phyloP scores from a whole-genome alignment of 179 eudicot genomes.

The Vitellaria paradoxa region DNA sequence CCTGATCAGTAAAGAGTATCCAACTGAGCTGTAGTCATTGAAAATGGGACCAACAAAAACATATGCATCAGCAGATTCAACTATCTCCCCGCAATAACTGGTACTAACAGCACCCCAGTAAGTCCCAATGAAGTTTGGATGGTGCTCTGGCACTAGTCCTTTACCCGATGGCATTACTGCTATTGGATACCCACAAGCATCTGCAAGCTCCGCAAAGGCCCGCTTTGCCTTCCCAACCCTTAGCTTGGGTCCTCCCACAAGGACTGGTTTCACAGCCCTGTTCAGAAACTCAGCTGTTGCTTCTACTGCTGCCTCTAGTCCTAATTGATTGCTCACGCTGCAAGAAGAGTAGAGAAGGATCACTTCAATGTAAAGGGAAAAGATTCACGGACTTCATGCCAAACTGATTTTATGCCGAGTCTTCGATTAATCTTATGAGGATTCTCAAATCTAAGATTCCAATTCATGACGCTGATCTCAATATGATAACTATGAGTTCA shows the following conservation, averaged over 20 bases:
- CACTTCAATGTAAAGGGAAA: background rate
- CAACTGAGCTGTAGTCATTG: conserved; percentile 86
- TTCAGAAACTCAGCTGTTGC: conserved; percentile 63
- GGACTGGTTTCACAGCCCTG: conserved; percentile 76
- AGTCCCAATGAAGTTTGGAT: conserved; percentile 69
- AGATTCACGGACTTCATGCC: background rate
- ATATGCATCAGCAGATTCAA: conserved; percentile 84
- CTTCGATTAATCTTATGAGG: no score
- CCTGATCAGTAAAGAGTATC: conserved; percentile 69
- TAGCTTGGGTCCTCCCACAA: conserved; percentile 69
- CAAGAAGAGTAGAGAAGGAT: background rate
- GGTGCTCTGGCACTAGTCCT: conserved; percentile 68
- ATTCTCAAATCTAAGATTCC: no score
- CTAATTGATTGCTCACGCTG: conserved; percentile 72
- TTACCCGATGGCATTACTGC: conserved; percentile 79
- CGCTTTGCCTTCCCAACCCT: conserved; percentile 60
- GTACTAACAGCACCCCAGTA: conserved; percentile 86
- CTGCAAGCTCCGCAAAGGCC: conserved; percentile 59
- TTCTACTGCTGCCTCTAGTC: conserved; percentile 77
- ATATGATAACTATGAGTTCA: no score
- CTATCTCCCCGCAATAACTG: conserved; percentile 61
- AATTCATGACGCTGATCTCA: no score
- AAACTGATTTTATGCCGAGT: no score
- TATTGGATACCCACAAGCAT: conserved; percentile 71
- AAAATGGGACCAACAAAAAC: conserved; percentile 75